A percentile compares a stretch with the other conserved stretches of the same genome.
Evolutionary conservation across 768 basidiomycete genomes (phyloP).

Genomic region (Pleurotus tuoliensis): DNA sequence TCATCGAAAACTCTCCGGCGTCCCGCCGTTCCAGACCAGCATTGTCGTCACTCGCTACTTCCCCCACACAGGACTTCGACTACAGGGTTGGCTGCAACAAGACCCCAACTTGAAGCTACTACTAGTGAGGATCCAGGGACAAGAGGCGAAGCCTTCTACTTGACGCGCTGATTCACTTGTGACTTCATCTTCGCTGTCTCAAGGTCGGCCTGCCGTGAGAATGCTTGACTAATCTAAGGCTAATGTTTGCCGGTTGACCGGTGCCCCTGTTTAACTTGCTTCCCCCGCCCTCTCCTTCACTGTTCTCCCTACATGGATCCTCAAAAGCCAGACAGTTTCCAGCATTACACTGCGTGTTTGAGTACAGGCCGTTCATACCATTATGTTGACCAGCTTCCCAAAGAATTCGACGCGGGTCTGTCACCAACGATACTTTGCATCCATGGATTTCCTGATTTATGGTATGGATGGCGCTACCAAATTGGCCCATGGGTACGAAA

Average conservation of each 20-base stretch:
- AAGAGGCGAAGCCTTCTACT: no score
- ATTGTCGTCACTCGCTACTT: no score
- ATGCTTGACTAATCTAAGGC: neutral
- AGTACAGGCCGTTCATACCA: slow-evolving; percentile 65
- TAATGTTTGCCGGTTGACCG: slow-evolving; percentile 13
- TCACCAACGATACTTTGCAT: slow-evolving; percentile 62
- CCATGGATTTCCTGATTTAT: slow-evolving; percentile 77
- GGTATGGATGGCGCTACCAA: slow-evolving; percentile 75
- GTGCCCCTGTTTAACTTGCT: slow-evolving; percentile 11
- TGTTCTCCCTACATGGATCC: slow-evolving; percentile 33
- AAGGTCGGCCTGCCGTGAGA: neutral
- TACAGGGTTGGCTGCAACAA: no score
- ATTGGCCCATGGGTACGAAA: slow-evolving; percentile 63
- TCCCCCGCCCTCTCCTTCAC: neutral
- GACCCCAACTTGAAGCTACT: no score
- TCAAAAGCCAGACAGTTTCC: slow-evolving; percentile 39
- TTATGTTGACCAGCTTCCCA: slow-evolving; percentile 67
- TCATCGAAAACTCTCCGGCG: no score
- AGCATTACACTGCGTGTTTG: slow-evolving; percentile 46
- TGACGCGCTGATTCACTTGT: no score
- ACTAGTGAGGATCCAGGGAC: no score
- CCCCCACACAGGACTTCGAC: no score
- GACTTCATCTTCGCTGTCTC: no score
- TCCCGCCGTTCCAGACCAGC: no score
- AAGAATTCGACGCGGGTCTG: slow-evolving; percentile 31